Percentiles rank a stretch among this genome's conserved stretches.
Conservation (phyloP, 164 flowering plant genomes). For the Stephania yunnanensis region DNA sequence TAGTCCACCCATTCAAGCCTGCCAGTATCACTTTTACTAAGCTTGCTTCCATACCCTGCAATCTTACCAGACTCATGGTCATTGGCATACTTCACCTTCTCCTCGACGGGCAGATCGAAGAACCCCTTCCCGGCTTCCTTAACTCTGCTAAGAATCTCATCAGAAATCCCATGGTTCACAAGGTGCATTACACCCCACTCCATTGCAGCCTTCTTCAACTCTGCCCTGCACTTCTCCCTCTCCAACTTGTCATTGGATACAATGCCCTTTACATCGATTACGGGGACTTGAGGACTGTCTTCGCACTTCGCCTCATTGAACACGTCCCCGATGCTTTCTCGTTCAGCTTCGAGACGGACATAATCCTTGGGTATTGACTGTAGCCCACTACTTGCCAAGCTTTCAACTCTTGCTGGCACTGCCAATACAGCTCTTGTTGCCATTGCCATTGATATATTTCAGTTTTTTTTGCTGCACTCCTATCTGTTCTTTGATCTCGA, state of each 20-base stretch:
- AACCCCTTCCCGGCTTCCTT: conserved; percentile 59
- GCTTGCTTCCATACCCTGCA: conserved; percentile 92
- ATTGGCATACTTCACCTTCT: conserved; percentile 84
- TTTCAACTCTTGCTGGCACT: conserved; percentile 56
- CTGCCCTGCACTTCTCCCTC: conserved; percentile 38
- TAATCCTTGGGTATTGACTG: conserved; percentile 67
- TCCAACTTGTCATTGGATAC: conserved; percentile 39
- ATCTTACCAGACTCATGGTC: conserved; percentile 68
- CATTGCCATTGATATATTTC: background rate
- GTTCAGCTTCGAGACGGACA: conserved; percentile 62
- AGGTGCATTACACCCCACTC: conserved; percentile 81
- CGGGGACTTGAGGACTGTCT: conserved; percentile 71
- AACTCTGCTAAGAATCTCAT: conserved; percentile 46
- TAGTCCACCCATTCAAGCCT: conserved; percentile 98
- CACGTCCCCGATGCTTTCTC: conserved; percentile 48
- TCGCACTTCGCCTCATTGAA: conserved; percentile 53
- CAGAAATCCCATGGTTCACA: conserved; percentile 76
- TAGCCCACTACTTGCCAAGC: conserved; percentile 60
- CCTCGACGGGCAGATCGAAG: conserved; percentile 66
- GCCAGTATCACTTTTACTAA: conserved; percentile 72
- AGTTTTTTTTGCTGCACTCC: background rate
- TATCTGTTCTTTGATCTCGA: no score
- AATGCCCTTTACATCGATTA: conserved; percentile 48
- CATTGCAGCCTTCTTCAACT: conserved; percentile 52
- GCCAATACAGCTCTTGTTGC: background rate